Base-by-base conservation (phyloP, 305 asterid species). In the Fraxinus xanthoxyloides region DNA sequence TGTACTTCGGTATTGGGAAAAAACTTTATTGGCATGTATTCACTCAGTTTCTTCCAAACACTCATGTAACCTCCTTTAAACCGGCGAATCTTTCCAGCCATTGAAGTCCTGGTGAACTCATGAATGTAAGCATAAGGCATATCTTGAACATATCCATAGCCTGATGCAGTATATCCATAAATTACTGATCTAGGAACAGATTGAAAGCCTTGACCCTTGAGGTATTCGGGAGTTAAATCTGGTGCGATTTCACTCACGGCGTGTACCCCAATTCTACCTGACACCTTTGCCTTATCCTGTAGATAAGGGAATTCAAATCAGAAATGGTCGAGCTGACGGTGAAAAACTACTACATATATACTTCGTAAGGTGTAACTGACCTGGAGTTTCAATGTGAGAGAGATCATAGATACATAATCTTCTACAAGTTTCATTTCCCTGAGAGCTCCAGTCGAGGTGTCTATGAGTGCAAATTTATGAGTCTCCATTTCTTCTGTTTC, bases 151-250 rank as follows among this genome's bases (percentile, higher is more conserved):
- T 88, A 93, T 69, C 98, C 98, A 77, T 93, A 93, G 56, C 98
- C 97, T 8, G 98, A 93, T 34, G 98, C 98, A n/a, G 98, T 91
- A 80, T 90, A 93, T 12, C 98, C 98, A 65, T 88, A 89, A 74
- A 88, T 87, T 65, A 93, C 98, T 63, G 98, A 92, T 87, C 89
- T 93, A 4, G 98, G 97, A 70, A 92, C 90, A 4, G 90, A 87
- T 77, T 83, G 81, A 70, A 93, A 81, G 70, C 97, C 95, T 36
- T 83, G 88, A 5, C 63, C 80, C 80, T 91, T 89, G 61, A 93
- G 95, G 80, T 90, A 92, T 40, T 81, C 86, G 0, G 95, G 91
- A 67, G 94, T 91, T 79, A 86, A 79, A 59, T 91, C 95, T 30
- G 98, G 89, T 7, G 98, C 95, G 2, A 90, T 78, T 35, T 89